A percentile compares a stretch with the other conserved stretches of the same genome.
Conservation (phyloP, 495 filamentous ascomycete species). For the Cercophora scortea region DNA sequence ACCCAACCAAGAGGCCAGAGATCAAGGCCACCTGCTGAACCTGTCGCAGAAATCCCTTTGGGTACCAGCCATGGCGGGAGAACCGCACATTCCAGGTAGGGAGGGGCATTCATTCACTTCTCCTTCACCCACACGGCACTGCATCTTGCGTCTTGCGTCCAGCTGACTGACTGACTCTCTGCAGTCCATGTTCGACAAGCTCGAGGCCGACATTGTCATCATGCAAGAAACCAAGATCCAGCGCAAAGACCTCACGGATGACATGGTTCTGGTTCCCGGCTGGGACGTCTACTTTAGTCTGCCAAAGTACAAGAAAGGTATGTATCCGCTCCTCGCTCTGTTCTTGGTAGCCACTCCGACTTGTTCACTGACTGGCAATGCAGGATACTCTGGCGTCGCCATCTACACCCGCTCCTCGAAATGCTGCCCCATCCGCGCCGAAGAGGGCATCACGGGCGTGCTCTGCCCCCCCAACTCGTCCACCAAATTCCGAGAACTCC, state of each 20-base stretch:
- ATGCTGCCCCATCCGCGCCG: constrained; percentile 82
- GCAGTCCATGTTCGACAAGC: constrained; percentile 85
- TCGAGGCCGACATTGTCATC: constrained; percentile 89
- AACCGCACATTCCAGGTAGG: constrained; percentile 73
- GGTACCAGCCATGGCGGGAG: constrained; percentile 89
- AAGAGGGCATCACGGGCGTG: constrained; percentile 85
- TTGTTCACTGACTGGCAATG: not conserved
- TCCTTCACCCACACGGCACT: too few species aligned
- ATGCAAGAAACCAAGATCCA: constrained; percentile 98
- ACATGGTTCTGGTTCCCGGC: constrained; percentile 91
- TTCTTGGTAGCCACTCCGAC: too few species aligned
- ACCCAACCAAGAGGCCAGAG: too few species aligned
- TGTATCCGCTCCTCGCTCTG: not conserved
- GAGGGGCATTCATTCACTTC: too few species aligned
- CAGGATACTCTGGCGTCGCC: constrained; percentile 94
- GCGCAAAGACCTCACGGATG: constrained; percentile 83
- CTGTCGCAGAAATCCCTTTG: constrained; percentile 74
- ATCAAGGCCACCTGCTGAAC: constrained; percentile 2
- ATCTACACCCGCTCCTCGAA: constrained; percentile 88
- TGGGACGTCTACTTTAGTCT: constrained; percentile 98
- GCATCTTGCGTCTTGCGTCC: not conserved
- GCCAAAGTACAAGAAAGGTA: constrained; percentile 88
- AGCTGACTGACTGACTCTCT: not conserved
- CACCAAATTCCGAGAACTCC: constrained; percentile 67
- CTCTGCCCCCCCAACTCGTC: constrained; percentile 70